Base-by-base conservation (phyloP, 441 rosid genomes). In the Pelargonium citronellum region DNA sequence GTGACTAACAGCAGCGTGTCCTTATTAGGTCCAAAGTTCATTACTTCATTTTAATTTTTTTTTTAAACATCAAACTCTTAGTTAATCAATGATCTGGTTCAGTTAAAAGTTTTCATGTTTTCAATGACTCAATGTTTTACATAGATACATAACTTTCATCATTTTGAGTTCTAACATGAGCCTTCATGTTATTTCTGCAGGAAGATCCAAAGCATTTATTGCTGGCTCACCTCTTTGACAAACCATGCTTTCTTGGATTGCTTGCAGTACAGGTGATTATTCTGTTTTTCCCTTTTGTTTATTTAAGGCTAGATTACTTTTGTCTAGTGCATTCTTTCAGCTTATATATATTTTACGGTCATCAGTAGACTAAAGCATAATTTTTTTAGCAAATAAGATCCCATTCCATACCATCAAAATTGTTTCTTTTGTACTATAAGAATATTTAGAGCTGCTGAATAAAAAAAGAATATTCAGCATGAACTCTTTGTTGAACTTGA, bases 221-320 rank as follows among this genome's bases (percentile, higher is more conserved):
- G 76, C 78, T 95, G 76, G 99, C 96, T 43, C 97, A 92, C 74
- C 95, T 92, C 70, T 92, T 95, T 71, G 97, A 95, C 79, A 94
- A 94, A 79, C 99, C 99, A 44, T 94, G 97, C 82, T 94, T 94
- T 78, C 91, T 94, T n/a, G 97, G 97, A 3, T 75, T 90, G 75
- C 96, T 95, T 27, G 99, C 96, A 27, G 67, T 89, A 30, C 82
- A 89, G 87, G 94, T 87, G 76, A 70, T 37, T 76, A 66, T 69
- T 43, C 55, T 16, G 19, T 64, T 76, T 34, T 15, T 39, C 17
- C 1, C 24, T 64, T 64, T 49, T 11, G 41, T 46, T 22, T 37
- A 43, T 17, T 49, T 22, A 16, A 67, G 20, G 63, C 57, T 8
- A 62, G 24, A 22, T 22, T 22, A 22, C 24, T 22, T 22, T 22